phyloP scores from a whole-genome alignment of 345 rosid genomes.

The Viola odorata region DNA sequence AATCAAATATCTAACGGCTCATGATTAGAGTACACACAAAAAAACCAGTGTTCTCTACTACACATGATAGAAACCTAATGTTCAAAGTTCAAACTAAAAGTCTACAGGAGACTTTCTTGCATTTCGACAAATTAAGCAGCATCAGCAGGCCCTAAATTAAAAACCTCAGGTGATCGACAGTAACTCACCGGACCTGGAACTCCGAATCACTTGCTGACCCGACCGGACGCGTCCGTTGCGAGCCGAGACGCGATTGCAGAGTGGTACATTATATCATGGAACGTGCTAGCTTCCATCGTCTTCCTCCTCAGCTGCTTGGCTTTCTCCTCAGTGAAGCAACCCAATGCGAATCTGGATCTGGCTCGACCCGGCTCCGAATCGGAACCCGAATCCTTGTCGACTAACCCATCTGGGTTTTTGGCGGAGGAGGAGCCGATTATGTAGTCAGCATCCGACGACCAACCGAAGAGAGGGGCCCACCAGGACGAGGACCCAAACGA shows the following conservation, averaged over 20 bases:
- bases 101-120: neutral
- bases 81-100: neutral
- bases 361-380: constrained; percentile 18
- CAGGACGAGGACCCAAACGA: constrained; percentile 41
- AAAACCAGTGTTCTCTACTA: neutral
- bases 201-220: constrained; percentile 19
- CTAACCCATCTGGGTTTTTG: neutral
- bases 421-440: constrained; percentile 12
- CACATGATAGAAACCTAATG: neutral
- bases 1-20: too few species aligned
- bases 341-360: constrained; percentile 28
- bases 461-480: constrained; percentile 71
- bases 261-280: constrained; percentile 72
- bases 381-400: constrained; percentile 12
- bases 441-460: constrained; percentile 63
- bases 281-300: constrained; percentile 40
- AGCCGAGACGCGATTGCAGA: constrained; percentile 69
- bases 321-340: constrained; percentile 68
- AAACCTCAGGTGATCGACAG: too few species aligned
- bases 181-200: constrained; percentile 8
- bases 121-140: constrained; percentile 8
- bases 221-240: constrained; percentile 46
- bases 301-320: constrained; percentile 55
- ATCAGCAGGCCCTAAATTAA: neutral
- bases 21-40: neutral